Conservation (phyloP, 2,329 filamentous ascomycete genomes). For the Calonectria montana region DNA sequence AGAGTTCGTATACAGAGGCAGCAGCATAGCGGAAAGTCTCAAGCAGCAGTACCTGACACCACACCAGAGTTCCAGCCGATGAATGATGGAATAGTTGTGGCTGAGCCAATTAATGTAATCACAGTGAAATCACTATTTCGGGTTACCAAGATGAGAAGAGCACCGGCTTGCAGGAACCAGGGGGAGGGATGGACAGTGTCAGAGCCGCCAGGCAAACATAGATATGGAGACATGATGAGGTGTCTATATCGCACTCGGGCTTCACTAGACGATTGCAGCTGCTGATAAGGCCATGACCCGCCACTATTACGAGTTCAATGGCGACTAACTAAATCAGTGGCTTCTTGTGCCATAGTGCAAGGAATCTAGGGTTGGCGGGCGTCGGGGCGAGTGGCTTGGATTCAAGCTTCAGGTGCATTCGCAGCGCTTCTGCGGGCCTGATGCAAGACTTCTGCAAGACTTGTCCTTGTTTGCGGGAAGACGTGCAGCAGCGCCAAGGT, state of each 20-base stretch:
- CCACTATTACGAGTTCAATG: neutral
- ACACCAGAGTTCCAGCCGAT: slow-evolving; percentile 21
- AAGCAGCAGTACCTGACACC: slow-evolving; percentile 20
- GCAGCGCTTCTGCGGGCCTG: slow-evolving; percentile 12
- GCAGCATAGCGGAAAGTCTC: slow-evolving; percentile 32
- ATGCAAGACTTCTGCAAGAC: slow-evolving; percentile 17
- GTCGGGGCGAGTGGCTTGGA: slow-evolving; percentile 18
- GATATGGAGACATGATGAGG: slow-evolving; percentile 8
- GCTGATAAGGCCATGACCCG: slow-evolving; percentile 16
- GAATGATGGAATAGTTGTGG: slow-evolving; percentile 17
- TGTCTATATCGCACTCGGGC: slow-evolving; percentile 6
- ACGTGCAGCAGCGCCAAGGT: slow-evolving; percentile 10
- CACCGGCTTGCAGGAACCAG: slow-evolving; percentile 12
- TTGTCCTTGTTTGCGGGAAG: slow-evolving; percentile 18
- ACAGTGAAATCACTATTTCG: slow-evolving; percentile 12
- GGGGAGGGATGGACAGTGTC: neutral
- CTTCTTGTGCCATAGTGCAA: slow-evolving; percentile 1
- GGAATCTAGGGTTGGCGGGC: neutral
- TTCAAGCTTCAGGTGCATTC: slow-evolving; percentile 16
- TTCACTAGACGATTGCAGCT: neutral
- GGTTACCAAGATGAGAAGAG: neutral
- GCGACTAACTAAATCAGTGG: neutral
- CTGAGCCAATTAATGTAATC: slow-evolving; percentile 14
- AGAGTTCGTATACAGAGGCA: slow-evolving; percentile 12
- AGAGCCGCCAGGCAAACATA: slow-evolving; percentile 11